Evolutionary conservation across 139 green algal species (phyloP).

Genomic region (Nannochloris sp.): DNA sequence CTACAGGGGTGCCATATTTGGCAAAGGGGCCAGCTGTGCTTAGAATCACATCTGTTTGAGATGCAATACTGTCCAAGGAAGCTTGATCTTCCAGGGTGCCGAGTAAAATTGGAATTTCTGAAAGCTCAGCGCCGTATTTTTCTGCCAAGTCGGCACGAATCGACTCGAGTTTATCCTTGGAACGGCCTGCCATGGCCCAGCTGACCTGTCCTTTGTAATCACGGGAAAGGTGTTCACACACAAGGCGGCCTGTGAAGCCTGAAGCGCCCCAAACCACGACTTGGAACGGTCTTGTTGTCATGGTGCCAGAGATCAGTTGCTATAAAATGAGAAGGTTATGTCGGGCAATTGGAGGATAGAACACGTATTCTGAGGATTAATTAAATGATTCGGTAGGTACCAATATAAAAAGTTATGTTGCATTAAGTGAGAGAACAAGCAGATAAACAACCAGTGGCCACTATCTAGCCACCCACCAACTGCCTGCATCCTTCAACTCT

Average conservation of each 20-base stretch:
- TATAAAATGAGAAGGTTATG: too few relatives aligned
- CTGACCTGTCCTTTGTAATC: conserved; percentile 52
- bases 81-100: conserved; percentile 48
- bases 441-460: too few relatives aligned
- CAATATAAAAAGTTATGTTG: too few relatives aligned
- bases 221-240: conserved; percentile 62
- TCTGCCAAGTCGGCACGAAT: conserved; percentile 31
- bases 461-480: too few relatives aligned
- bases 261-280: conserved; percentile 64
- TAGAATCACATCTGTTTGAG: conserved; percentile 61
- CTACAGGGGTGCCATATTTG: conserved; percentile 59
- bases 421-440: too few relatives aligned
- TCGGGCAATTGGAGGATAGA: too few relatives aligned
- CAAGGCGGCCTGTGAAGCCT: conserved; percentile 64
- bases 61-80: conserved; percentile 42
- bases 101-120: conserved; percentile 58
- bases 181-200: conserved; percentile 78
- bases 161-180: conserved; percentile 58
- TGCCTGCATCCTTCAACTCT: too few relatives aligned
- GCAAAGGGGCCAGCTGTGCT: conserved; percentile 58
- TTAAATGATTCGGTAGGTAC: too few relatives aligned
- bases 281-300: conserved; percentile 34
- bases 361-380: too few relatives aligned
- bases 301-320: too few relatives aligned
- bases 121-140: conserved; percentile 14